phyloP scores from a whole-genome alignment of 371 early-diverging fungal genomes.

The Mortierella sp. region DNA sequence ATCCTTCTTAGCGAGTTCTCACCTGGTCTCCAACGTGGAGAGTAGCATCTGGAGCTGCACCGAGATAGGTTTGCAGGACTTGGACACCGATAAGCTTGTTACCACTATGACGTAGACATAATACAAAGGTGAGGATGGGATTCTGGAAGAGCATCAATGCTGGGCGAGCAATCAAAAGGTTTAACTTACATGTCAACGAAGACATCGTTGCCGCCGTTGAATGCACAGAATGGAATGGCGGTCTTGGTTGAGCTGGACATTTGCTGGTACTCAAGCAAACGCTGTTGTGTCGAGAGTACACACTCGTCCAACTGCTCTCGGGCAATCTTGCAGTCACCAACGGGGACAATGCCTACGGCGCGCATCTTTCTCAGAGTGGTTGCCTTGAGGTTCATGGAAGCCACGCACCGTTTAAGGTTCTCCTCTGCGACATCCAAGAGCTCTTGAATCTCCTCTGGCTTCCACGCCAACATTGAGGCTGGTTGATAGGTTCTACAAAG shows the following conservation, averaged over 20 bases:
- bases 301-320: slow-evolving; percentile 78
- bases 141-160: slow-evolving; percentile 1
- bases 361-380: slow-evolving; percentile 74
- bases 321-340: slow-evolving; percentile 56
- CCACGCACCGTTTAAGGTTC: slow-evolving; percentile 62
- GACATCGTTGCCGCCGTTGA: slow-evolving; percentile 87
- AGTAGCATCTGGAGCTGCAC: slow-evolving; percentile 63
- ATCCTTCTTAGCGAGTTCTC: slow-evolving; percentile 1
- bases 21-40: slow-evolving; percentile 89
- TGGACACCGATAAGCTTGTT: slow-evolving; percentile 79
- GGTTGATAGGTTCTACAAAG: slow-evolving; percentile 56
- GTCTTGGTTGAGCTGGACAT: slow-evolving; percentile 55
- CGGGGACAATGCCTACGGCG: slow-evolving; percentile 73
- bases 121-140: background rate
- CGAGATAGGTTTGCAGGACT: slow-evolving; percentile 71
- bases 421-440: slow-evolving; percentile 78
- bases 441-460: slow-evolving; percentile 60
- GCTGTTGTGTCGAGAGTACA: slow-evolving; percentile 69
- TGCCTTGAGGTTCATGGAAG: slow-evolving; percentile 72
- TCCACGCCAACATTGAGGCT: slow-evolving; percentile 57
- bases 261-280: slow-evolving; percentile 60
- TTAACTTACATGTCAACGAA: slow-evolving; percentile 80
- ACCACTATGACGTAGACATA: slow-evolving; percentile 49
- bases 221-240: slow-evolving; percentile 85
- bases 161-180: background rate